Evolutionary conservation across 2,329 filamentous ascomycete genomes (phyloP), one percentile per base, ranked within the genome.

Genomic region (Triangularia setosa): DNA sequence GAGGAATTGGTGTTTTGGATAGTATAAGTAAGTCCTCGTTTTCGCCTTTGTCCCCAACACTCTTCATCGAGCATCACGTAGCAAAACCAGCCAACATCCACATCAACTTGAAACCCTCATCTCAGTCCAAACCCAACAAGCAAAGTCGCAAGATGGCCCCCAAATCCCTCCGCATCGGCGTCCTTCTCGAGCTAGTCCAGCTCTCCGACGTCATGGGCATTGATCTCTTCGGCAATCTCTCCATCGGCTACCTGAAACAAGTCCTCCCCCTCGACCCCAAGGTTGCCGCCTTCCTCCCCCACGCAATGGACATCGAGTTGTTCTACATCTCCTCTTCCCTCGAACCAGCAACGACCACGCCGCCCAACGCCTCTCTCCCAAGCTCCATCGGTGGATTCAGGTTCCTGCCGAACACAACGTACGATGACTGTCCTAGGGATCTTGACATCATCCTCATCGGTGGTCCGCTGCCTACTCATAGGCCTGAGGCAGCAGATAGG

Each of bases 371-470:
- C 25, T 55, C 52, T 2, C 21, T 24, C 12, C 35, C 35, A 23
- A 33, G 16, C 16, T 21, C 23, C n/a, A 52, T 48, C n/a, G 58
- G 58, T 0, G 69, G 71, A 7, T 70, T 78, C 68, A 69, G 65
- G 58, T 73, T 76, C 68, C 44, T 72, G 18, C 77, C 78, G 3
- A 78, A 75, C 30, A 68, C 74, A 56, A 79, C 77, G 2, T 79
- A 79, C 69, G 75, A 76, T 48, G 73, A 69, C 54, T 77, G 75
- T 8, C 78, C 78, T 2, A 72, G 76, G 4, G 77, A 80, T 54
- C 71, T 80, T 6, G 78, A 80, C 35, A 75, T 80, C 35, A 66
- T 80, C 2, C 44, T 80, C 28, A 68, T 77, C 11, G 78, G 77
- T 56, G 78, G 78, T 0, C 74, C 77, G 4, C 60, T 73, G 23